A percentile compares a stretch with the other conserved stretches of the same genome.
Evolutionary conservation across 2,329 filamentous ascomycete genomes (phyloP).

Genomic region (Colletotrichum sp.): DNA sequence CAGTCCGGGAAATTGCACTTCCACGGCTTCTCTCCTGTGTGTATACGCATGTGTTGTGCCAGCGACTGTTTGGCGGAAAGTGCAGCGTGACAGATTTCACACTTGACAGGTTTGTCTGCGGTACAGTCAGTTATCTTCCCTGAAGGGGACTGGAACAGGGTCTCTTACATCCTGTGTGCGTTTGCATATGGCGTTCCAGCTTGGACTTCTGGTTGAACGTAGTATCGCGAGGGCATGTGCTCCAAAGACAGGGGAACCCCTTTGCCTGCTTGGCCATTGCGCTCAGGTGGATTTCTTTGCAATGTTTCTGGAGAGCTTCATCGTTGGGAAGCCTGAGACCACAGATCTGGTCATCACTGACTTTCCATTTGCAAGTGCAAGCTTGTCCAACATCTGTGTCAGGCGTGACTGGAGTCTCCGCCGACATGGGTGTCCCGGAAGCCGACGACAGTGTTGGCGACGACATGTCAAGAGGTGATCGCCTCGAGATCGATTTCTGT

Average conservation of each 20-base stretch:
- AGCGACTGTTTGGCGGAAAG: constrained; percentile 73
- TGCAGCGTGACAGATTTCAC: constrained; percentile 57
- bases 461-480: not conserved
- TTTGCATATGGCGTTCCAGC: constrained; percentile 68
- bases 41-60: constrained; percentile 70
- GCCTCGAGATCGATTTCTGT: not conserved
- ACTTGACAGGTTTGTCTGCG: constrained; percentile 64
- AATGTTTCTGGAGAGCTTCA: constrained; percentile 60
- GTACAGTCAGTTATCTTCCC: constrained; percentile 28
- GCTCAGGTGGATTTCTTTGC: constrained; percentile 55
- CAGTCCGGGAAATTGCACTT: constrained; percentile 57
- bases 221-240: constrained; percentile 56
- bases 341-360: constrained; percentile 31
- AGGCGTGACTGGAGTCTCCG: not conserved
- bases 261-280: constrained; percentile 40
- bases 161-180: constrained; percentile 66
- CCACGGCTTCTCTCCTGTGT: constrained; percentile 70
- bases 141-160: not conserved
- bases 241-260: constrained; percentile 63
- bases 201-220: constrained; percentile 67
- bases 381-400: constrained; percentile 10
- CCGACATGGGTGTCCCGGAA: not conserved
- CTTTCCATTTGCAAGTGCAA: constrained; percentile 38
- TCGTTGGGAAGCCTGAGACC: constrained; percentile 44
- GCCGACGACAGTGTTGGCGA: not conserved